phyloP scores from a whole-genome alignment of 2,329 filamentous ascomycete genomes.

The Capronia epimyces region DNA sequence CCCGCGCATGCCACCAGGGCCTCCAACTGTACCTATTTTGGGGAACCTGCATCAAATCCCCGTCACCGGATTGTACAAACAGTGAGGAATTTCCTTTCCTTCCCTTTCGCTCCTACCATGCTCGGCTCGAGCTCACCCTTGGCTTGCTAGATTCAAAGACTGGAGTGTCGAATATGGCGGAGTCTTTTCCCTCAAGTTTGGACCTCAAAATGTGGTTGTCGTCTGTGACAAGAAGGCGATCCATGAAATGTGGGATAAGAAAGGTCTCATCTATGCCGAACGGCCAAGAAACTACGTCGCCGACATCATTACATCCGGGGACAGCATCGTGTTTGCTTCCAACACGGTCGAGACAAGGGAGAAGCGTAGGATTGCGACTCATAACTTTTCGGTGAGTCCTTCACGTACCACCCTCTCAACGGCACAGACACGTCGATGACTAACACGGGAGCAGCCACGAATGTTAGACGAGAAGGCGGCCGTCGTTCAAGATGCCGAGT shows the following conservation, averaged over 20 bases:
- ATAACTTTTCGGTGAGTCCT: slow-evolving; percentile 12
- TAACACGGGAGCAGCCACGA: slow-evolving; percentile 1
- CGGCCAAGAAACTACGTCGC: slow-evolving; percentile 32
- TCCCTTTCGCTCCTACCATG: neutral
- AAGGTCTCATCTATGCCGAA: slow-evolving; percentile 40
- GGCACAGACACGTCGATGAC: slow-evolving; percentile 25
- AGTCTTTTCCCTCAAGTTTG: slow-evolving; percentile 41
- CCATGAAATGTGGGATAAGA: slow-evolving; percentile 44
- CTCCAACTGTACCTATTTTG: slow-evolving; percentile 41
- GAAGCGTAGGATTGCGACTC: slow-evolving; percentile 5
- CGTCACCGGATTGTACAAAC: slow-evolving; percentile 28
- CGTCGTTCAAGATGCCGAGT: slow-evolving; percentile 11
- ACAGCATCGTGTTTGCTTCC: slow-evolving; percentile 5
- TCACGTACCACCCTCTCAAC: too few relatives aligned
- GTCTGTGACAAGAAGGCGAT: slow-evolving; percentile 38
- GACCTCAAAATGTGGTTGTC: slow-evolving; percentile 38
- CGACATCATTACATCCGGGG: slow-evolving; percentile 7
- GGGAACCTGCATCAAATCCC: slow-evolving; percentile 47
- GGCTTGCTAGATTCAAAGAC: slow-evolving; percentile 38
- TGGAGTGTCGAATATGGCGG: slow-evolving; percentile 41
- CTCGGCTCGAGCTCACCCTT: slow-evolving; percentile 21
- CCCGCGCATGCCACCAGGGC: slow-evolving; percentile 30
- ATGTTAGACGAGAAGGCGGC: slow-evolving; percentile 9
- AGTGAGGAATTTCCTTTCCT: neutral
- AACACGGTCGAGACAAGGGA: neutral